A percentile compares a stretch with the other conserved stretches of the same genome.
Evolutionary conservation across 2,329 filamentous ascomycete genomes (phyloP).

Genomic region (Ceratocystis alfenasii): DNA sequence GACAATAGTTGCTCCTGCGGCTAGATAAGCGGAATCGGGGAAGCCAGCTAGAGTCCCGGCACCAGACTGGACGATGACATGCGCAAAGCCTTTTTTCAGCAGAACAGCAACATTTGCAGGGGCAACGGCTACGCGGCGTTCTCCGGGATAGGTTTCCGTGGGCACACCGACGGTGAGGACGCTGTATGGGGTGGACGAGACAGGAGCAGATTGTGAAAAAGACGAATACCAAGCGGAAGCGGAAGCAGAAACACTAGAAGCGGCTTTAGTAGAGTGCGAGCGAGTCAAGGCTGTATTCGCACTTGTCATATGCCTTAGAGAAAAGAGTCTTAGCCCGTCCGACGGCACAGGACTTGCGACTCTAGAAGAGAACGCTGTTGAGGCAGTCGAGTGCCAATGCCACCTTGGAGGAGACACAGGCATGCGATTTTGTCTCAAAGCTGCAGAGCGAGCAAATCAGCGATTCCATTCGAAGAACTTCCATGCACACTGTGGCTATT

Average conservation of each 20-base stretch:
- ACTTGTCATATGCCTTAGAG: not conserved
- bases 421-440: not conserved
- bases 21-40: slow-evolving; percentile 61
- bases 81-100: slow-evolving; percentile 72
- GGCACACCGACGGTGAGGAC: slow-evolving; percentile 68
- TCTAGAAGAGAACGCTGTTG: not conserved
- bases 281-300: not conserved
- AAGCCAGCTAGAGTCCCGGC: slow-evolving; percentile 71
- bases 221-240: not conserved
- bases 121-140: slow-evolving; percentile 73
- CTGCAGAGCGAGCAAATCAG: not conserved
- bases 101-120: slow-evolving; percentile 72
- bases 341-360: not conserved
- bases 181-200: slow-evolving; percentile 50
- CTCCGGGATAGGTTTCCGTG: slow-evolving; percentile 62
- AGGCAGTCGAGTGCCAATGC: not conserved
- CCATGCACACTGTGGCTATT: not conserved
- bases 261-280: slow-evolving; percentile 32
- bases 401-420: not conserved
- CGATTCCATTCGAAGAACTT: not conserved
- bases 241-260: slow-evolving; percentile 20
- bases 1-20: slow-evolving; percentile 66
- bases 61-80: slow-evolving; percentile 65
- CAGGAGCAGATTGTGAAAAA: slow-evolving; percentile 23
- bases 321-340: not conserved